phyloP scores from a whole-genome alignment of 192 early-diverging fungal genomes.

The Entrophospora sp. region DNA sequence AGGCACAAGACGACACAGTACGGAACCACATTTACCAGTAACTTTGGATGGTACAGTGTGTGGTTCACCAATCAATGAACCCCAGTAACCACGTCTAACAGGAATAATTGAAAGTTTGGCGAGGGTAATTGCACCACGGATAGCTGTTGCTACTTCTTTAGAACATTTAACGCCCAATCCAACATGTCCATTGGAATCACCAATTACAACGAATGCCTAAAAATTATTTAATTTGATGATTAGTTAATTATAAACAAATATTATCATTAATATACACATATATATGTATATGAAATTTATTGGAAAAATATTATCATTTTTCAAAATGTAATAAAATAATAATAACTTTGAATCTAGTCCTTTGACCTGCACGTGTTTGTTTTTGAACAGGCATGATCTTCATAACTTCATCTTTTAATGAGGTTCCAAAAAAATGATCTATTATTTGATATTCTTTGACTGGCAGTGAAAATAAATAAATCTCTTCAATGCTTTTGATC shows the following conservation, averaged over 20 bases:
- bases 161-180: conserved; percentile 99
- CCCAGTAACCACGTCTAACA: conserved; percentile 99
- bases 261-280: not conserved
- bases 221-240: not conserved
- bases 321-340: not conserved
- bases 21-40: conserved; percentile 93
- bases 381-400: conserved; percentile 99
- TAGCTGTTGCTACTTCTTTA: conserved; percentile 98
- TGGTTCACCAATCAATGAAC: conserved; percentile 88
- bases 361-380: conserved; percentile 99
- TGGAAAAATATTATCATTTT: not conserved
- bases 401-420: conserved; percentile 99
- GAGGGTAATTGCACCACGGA: conserved; percentile 97
- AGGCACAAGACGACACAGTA: conserved; percentile 85
- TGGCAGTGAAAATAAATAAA: conserved; percentile 96
- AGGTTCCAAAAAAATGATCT: conserved; percentile 85
- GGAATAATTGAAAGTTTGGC: conserved; percentile 98
- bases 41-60: conserved; percentile 99
- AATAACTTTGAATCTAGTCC: conserved; percentile 90
- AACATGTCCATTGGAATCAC: conserved; percentile 94
- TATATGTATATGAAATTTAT: not conserved
- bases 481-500: conserved; percentile 95
- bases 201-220: conserved; percentile 92
- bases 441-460: conserved; percentile 99
- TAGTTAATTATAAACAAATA: not conserved